Conservation (phyloP, 1,139 yeast genomes). For the Scheffersomyces parashehatae region DNA sequence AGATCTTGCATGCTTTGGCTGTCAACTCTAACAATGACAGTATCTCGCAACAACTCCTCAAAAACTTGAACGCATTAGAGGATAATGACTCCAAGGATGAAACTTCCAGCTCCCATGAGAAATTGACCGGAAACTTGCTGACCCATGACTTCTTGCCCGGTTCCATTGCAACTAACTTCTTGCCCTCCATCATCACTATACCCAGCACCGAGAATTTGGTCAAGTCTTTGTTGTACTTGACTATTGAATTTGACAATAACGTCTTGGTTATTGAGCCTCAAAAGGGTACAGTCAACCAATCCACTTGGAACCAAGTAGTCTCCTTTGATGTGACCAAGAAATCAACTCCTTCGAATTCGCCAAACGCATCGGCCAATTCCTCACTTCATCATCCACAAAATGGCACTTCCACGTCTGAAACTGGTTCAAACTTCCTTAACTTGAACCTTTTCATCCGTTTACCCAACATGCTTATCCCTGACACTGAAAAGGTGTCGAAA, state of each 20-base stretch:
- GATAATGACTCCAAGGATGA: conserved; percentile 11
- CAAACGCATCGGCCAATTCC: background rate
- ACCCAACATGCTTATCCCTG: conserved; percentile 64
- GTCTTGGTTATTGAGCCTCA: conserved; percentile 83
- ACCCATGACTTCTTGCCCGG: conserved; percentile 28
- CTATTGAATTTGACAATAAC: conserved; percentile 78
- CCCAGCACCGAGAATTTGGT: conserved; percentile 51
- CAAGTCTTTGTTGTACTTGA: conserved; percentile 63
- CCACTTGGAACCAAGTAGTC: conserved; percentile 80
- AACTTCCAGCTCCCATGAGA: conserved; percentile 9
- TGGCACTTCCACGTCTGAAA: conserved; percentile 9
- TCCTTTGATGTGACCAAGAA: conserved; percentile 85
- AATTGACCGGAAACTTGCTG: conserved; percentile 2
- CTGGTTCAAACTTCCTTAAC: conserved; percentile 51
- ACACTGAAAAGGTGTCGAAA: conserved; percentile 32
- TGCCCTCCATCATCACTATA: conserved; percentile 69
- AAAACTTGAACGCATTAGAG: conserved; percentile 28
- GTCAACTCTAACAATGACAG: conserved; percentile 43
- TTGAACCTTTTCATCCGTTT: conserved; percentile 76
- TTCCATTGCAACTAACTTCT: conserved; percentile 41
- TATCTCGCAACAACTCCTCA: conserved; percentile 38
- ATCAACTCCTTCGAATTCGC: conserved; percentile 5
- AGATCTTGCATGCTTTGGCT: conserved; percentile 53
- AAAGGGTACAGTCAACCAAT: conserved; percentile 58
- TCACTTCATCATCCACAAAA: background rate